A percentile compares a stretch with the other conserved stretches of the same genome.
Evolutionary conservation across 768 basidiomycete genomes (phyloP).

Genomic region (Albatrellus ellisii): DNA sequence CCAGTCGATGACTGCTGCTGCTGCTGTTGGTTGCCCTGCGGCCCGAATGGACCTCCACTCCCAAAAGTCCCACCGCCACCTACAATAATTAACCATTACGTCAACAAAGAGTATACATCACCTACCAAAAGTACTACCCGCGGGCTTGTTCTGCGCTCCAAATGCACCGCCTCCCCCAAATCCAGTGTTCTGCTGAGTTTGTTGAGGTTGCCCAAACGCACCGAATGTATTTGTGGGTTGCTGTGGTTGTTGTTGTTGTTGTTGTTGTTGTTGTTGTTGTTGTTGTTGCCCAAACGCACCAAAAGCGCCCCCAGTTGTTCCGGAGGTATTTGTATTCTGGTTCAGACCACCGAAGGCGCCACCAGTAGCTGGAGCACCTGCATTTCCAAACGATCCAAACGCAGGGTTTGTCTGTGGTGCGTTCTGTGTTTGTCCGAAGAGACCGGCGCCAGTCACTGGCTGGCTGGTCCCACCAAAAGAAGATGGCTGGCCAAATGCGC

Average conservation of each 20-base stretch:
- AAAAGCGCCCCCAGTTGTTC: constrained; percentile 17
- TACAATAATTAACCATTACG: constrained; percentile 1
- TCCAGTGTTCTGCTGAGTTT: constrained; percentile 12
- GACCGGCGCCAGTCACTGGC: constrained; percentile 12
- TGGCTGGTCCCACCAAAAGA: constrained; percentile 21
- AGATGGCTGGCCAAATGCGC: constrained; percentile 20
- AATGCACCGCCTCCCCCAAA: constrained; percentile 21
- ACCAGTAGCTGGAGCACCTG: constrained; percentile 12
- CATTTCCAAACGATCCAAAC: constrained; percentile 18
- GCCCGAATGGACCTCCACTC: constrained; percentile 17
- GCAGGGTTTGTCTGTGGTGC: constrained; percentile 18
- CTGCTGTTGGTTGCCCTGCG: constrained; percentile 9
- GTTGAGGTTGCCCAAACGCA: constrained; percentile 22
- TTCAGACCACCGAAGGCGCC: constrained; percentile 2
- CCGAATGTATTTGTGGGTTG: constrained; percentile 18
- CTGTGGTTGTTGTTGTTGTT: too few species aligned
- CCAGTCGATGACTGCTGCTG: constrained; percentile 21
- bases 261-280: constrained; percentile 24
- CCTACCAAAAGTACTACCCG: constrained; percentile 14
- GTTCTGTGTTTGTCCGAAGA: constrained; percentile 20
- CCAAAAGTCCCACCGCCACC: constrained; percentile 9
- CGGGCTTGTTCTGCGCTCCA: constrained; percentile 20
- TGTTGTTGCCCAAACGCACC: constrained; percentile 19
- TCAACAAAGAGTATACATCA: neutral
- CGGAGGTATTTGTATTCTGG: constrained; percentile 14